These are phyloP conservation scores for Candida verbasci DNA, from an alignment of 805 yeast species.

Conservation along the genomic window DNA sequence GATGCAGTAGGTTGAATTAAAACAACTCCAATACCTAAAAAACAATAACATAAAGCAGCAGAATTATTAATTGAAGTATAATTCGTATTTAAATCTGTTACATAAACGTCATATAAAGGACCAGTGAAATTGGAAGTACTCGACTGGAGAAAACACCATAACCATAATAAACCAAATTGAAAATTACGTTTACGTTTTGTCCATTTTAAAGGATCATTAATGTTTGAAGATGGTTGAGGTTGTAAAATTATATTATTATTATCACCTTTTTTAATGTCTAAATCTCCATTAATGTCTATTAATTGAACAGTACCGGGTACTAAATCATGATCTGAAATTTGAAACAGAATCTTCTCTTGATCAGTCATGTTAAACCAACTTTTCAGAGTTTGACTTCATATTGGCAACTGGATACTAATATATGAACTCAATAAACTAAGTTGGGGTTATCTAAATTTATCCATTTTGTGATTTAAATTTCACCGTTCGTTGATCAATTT, in stretches of 20 bases:
- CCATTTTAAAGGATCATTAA: conserved; percentile 36
- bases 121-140: conserved; percentile 21
- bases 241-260: conserved; percentile 22
- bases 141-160: conserved; percentile 23
- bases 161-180: conserved; percentile 26
- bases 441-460: background rate
- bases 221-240: conserved; percentile 31
- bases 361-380: background rate
- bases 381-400: too few relatives aligned
- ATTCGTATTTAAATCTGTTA: conserved; percentile 20
- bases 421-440: too few relatives aligned
- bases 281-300: conserved; percentile 22
- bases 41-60: conserved; percentile 24
- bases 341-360: background rate
- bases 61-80: conserved; percentile 19
- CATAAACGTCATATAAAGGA: conserved; percentile 27
- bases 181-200: conserved; percentile 22
- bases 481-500: too few relatives aligned
- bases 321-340: conserved; percentile 3
- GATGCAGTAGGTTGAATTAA: conserved; percentile 28
- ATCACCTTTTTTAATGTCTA: conserved; percentile 14
- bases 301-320: conserved; percentile 35
- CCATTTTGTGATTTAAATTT: too few relatives aligned
- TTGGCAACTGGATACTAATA: too few relatives aligned
- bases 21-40: conserved; percentile 29